phyloP scores from a whole-genome alignment of 306 rosid species.

The Rosa rugosa region DNA sequence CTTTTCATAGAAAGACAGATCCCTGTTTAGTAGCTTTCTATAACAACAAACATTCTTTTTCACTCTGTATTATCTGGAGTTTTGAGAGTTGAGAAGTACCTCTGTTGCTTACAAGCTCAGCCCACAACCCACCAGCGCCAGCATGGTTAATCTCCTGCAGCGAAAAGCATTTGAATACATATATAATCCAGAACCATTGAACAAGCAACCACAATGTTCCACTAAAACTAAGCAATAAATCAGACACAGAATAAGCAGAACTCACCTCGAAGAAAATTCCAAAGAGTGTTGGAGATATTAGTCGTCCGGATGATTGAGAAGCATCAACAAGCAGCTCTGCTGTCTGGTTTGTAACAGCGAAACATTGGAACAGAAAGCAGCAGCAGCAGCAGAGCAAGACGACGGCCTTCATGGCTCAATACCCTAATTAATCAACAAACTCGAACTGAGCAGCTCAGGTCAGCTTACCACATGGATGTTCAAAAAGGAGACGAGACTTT shows the following conservation, averaged over 20 bases:
- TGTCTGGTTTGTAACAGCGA: conserved; percentile 41
- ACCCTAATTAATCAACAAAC: no score
- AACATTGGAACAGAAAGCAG: conserved; percentile 34
- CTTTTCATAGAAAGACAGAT: no score
- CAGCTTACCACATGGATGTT: no score
- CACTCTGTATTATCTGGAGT: not conserved
- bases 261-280: conserved; percentile 82
- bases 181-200: no score
- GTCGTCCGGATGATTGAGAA: conserved; percentile 53
- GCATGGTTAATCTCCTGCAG: conserved; percentile 85
- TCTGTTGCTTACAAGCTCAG: conserved; percentile 71
- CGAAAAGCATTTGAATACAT: not conserved
- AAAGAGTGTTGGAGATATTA: conserved; percentile 62
- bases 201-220: no score
- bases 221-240: no score
- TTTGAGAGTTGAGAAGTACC: conserved; percentile 36
- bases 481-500: no score
- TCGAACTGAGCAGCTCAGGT: no score
- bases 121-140: conserved; percentile 82
- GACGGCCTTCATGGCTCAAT: not conserved
- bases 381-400: conserved; percentile 28
- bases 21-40: no score
- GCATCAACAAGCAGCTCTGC: conserved; percentile 54
- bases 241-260: no score
- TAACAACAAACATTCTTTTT: no score